phyloP scores from a whole-genome alignment of 2,329 filamentous ascomycete species.

The Orbilia brochopaga region DNA sequence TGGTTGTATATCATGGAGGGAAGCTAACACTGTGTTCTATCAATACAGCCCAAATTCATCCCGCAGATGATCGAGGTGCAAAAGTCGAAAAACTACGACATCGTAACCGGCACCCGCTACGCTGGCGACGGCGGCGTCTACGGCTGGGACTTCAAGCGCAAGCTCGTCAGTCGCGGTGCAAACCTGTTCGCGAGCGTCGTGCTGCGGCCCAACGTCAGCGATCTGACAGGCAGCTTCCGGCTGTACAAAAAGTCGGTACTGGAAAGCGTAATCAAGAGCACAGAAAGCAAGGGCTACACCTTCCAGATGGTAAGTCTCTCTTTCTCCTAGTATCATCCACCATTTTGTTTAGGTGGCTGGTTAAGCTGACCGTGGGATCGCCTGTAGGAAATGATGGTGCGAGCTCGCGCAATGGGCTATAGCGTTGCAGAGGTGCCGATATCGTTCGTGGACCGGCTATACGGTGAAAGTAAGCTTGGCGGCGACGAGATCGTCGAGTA shows the following conservation, averaged over 20 bases:
- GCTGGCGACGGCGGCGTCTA: slow-evolving; percentile 87
- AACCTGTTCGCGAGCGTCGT: slow-evolving; percentile 97
- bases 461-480: slow-evolving; percentile 93
- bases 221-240: slow-evolving; percentile 91
- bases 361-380: not conserved
- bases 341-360: slow-evolving; percentile 6
- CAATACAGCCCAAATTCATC: slow-evolving; percentile 82
- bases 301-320: slow-evolving; percentile 78
- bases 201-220: slow-evolving; percentile 88
- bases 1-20: no score
- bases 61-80: slow-evolving; percentile 88
- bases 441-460: slow-evolving; percentile 91
- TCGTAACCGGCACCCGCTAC: slow-evolving; percentile 95
- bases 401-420: slow-evolving; percentile 94
- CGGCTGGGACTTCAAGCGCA: slow-evolving; percentile 91
- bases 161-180: slow-evolving; percentile 80
- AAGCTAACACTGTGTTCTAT: not conserved
- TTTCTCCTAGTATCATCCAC: not conserved
- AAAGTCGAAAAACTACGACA: slow-evolving; percentile 80
- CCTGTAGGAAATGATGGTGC: slow-evolving; percentile 82
- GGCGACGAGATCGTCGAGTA: slow-evolving; percentile 97
- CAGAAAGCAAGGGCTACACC: slow-evolving; percentile 94
- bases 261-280: slow-evolving; percentile 86
- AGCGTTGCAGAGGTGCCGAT: slow-evolving; percentile 95
- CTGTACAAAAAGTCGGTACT: slow-evolving; percentile 91